These are phyloP conservation scores for Rossbeevera mucosa DNA, from an alignment of 768 basidiomycete genomes.

Conservation along the genomic window DNA sequence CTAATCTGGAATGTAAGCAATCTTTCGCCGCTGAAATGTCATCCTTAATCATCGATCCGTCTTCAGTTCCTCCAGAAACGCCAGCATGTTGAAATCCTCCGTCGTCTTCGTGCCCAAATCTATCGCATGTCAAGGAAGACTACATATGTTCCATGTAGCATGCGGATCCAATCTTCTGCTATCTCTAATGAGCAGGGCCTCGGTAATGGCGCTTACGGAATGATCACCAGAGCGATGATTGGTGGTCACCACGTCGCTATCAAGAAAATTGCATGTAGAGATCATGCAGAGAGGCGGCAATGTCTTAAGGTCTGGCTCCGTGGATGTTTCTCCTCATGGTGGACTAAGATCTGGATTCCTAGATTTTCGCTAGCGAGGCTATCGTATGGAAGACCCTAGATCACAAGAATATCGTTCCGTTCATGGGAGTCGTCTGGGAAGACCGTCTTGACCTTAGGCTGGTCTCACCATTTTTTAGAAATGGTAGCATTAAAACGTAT, in stretches of 20 bases:
- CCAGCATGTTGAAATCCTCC: not conserved
- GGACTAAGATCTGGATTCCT: not conserved
- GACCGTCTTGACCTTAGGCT: conserved; percentile 14
- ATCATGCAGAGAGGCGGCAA: not conserved
- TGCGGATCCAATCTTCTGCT: conserved; percentile 8
- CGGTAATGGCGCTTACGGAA: conserved; percentile 18
- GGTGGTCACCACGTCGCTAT: conserved; percentile 18
- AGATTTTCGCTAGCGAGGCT: conserved; percentile 26
- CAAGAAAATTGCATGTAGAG: conserved; percentile 18
- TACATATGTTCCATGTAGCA: conserved; percentile 17
- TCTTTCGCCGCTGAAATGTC: not conserved
- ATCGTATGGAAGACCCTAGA: conserved; percentile 25
- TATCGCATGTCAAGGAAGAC: conserved; percentile 29
- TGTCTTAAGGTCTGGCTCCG: conserved; percentile 12
- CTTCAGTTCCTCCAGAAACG: conserved; percentile 11
- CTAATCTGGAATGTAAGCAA: conserved; percentile 19
- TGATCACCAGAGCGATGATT: conserved; percentile 16
- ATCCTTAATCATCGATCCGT: not conserved
- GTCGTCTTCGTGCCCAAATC: conserved; percentile 18
- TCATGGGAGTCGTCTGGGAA: conserved; percentile 17
- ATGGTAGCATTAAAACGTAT: conserved; percentile 15
- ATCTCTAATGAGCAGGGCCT: not conserved
- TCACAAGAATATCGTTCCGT: conserved; percentile 30
- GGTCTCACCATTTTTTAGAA: conserved; percentile 20
- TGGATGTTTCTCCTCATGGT: not conserved